Percentiles rank a stretch among this genome's conserved stretches.
Conservation (phyloP, 306 rosid genomes). For the Sesbania bispinosa region DNA sequence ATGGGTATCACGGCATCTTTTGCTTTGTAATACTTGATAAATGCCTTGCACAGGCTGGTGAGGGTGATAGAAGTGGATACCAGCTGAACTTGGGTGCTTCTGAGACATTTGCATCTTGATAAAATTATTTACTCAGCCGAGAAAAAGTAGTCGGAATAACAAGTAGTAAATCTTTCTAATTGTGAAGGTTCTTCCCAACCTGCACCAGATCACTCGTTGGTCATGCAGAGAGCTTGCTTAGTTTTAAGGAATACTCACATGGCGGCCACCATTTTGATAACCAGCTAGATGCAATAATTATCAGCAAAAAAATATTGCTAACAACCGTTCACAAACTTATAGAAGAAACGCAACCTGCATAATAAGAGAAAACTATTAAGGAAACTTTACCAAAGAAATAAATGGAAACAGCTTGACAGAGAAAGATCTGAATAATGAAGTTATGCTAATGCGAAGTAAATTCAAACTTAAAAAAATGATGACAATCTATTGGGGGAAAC, state of each 20-base stretch:
- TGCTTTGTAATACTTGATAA: conserved; percentile 50
- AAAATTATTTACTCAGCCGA: not conserved
- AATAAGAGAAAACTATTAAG: not conserved
- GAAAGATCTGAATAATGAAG: not conserved
- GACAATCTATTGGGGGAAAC: not conserved
- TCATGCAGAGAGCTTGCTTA: not conserved
- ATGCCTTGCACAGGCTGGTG: conserved; percentile 48
- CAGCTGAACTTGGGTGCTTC: conserved; percentile 38
- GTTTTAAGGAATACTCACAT: not conserved
- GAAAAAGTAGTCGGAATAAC: not conserved
- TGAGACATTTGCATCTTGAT: conserved; percentile 57
- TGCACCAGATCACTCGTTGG: not conserved
- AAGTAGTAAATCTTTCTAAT: not conserved
- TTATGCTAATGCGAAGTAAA: not conserved
- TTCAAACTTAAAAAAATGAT: not conserved
- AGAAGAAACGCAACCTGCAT: conserved; percentile 36
- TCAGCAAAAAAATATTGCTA: not conserved
- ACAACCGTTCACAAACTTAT: not conserved
- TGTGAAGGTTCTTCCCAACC: not conserved
- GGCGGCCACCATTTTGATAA: not conserved
- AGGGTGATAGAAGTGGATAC: conserved; percentile 44
- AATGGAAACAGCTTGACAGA: not conserved
- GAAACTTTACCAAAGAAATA: not conserved
- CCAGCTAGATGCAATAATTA: conserved; percentile 16
- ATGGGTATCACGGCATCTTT: conserved; percentile 34